Evolutionary conservation across 192 early-diverging fungal species (phyloP), one percentile per base, ranked within the genome.

Genomic region (Lobosporangium transversale): DNA sequence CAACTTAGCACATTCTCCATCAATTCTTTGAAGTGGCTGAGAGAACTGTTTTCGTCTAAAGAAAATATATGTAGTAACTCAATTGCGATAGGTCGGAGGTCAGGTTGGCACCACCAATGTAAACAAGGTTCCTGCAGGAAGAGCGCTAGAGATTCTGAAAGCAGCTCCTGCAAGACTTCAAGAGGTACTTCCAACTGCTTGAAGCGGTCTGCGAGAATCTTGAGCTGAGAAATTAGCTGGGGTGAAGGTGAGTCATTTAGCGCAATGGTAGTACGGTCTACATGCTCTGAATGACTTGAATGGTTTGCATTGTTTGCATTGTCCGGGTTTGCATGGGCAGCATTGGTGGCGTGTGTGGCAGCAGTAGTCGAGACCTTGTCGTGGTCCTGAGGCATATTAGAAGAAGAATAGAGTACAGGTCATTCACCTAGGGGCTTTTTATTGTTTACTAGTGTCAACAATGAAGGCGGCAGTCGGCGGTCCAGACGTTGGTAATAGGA

Each of bases 21-120:
- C 24, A 44, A 26, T 1, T 27, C 20, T 42, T 74, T 64, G 45
- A 64, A 74, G 1, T 27, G 42, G 2, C 37, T 17, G 20, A 74
- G 37, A 0, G 52, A 42, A 21, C 2, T 40, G 24, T 74, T 64
- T 24, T 64, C 62, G 29, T 51, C 57, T 7, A 65, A 31, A 0
- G 61, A 63, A 29, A 65, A 74, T n/a, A 74, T 35, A 24, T 64
- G 61, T 12, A 74, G 43, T 2, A 74, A 30, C 20, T 74, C 62
- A 30, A 58, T 54, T 10, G 62, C 24, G 5, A 65, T 33, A 2
- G 56, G 70, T 29, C 63, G 33, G 8, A 75, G 45, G 50, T 66
- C 58, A 11, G 44, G 42, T 27, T 75, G 20, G 45, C 71, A 75
- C 71, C 71, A 75, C 71, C 71, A 75, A 31, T 75, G 71, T 3